Conservation (phyloP, 75 land plant genomes). For the Sequoiadendron giganteum region DNA sequence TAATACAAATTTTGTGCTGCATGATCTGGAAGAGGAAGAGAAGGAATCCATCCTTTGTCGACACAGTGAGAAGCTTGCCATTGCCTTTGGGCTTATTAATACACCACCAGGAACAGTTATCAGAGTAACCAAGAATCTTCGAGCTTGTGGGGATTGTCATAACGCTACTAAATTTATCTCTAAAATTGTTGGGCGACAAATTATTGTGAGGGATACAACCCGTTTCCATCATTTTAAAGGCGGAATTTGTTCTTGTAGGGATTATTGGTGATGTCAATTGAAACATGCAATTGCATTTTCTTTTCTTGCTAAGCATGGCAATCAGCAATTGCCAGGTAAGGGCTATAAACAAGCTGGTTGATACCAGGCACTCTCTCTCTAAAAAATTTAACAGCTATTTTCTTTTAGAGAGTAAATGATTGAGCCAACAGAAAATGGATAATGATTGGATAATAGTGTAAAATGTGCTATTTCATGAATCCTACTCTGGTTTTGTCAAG, state of each 20-base stretch:
- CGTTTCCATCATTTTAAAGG: conserved; percentile 16
- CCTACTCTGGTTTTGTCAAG: not conserved
- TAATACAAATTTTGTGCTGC: conserved; percentile 9
- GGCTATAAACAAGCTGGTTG: not conserved
- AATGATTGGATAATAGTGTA: not conserved
- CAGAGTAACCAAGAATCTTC: conserved; percentile 15
- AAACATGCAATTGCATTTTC: not conserved
- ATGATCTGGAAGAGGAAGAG: conserved; percentile 11
- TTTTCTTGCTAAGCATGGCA: not conserved
- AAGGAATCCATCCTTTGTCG: conserved; percentile 16
- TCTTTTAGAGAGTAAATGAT: not conserved
- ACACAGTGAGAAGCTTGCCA: conserved; percentile 18
- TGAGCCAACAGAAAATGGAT: not conserved
- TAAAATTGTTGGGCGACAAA: conserved; percentile 11
- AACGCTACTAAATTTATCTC: conserved; percentile 14
- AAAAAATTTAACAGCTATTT: not conserved
- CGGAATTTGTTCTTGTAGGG: conserved; percentile 19
- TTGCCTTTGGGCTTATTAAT: conserved; percentile 19
- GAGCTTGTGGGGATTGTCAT: conserved; percentile 21
- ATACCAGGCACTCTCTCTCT: not conserved
- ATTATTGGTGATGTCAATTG: not conserved
- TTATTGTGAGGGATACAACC: conserved; percentile 14
- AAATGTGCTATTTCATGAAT: not conserved
- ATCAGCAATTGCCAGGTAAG: not conserved
- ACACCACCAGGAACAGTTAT: conserved; percentile 4